Evolutionary conservation across 495 filamentous ascomycete genomes (phyloP), one percentile per base, ranked within the genome.

Genomic region (Xylaria sp.): DNA sequence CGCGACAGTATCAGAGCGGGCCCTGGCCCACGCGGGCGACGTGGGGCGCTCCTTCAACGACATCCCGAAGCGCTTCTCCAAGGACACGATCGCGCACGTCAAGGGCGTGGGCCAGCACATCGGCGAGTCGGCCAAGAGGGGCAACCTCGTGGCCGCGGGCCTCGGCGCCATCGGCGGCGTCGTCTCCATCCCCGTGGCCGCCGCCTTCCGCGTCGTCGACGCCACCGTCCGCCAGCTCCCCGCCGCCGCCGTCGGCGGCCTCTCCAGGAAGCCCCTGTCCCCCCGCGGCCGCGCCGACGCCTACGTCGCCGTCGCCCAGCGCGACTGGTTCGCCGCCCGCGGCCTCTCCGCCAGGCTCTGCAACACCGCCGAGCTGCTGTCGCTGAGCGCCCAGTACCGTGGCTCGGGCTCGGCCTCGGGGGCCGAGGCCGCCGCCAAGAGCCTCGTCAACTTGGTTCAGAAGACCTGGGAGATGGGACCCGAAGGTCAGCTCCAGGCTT

Each of bases 251-350:
- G 52, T 58, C 14, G 52, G 57, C 15, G 72, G 72, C 9, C 63
- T 75, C n/a, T 64, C 73, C 14, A 69, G 48, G 59, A 74, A 63
- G 58, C 76, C 76, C 29, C 65, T 66, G 17, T 75, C 76, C 6
- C 75, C 76, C 9, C 68, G 71, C 37, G 73, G 76, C 46, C 67
- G 77, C 29, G 77, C 77, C 19, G 69, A 58, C 15, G 71, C 73
- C 15, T 79, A 77, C 62, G 71, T 71, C 17, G 69, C 71, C 15
- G 71, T 70, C 35, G 72, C 77, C 2, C 73, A 77, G 55, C 53
- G 67, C 55, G 68, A 79, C 44, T 77, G 77, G 77, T 70, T 79
- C 29, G 31, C 24, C 29, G 52, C 53, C 24, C 72, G 77, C 7
- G 73, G 75, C 9, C 58, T 77, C 9, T 43, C 29, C 31, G 72